These are phyloP conservation scores for Candida sp. DNA, from an alignment of 1,139 yeast genomes.

Conservation along the genomic window DNA sequence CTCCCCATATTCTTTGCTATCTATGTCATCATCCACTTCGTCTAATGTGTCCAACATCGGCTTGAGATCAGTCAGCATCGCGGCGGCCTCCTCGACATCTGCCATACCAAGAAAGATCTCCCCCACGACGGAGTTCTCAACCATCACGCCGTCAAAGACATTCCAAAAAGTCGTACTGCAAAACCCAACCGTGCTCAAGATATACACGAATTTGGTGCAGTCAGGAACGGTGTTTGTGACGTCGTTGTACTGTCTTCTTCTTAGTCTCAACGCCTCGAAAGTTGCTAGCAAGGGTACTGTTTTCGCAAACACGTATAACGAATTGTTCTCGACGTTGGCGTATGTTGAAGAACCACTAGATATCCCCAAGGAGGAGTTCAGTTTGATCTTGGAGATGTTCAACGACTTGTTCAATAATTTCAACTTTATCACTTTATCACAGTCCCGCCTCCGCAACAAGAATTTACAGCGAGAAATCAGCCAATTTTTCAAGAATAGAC, in stretches of 20 bases:
- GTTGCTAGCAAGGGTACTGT: constrained; percentile 1
- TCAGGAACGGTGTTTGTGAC: constrained; percentile 4
- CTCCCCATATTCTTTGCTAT: not conserved
- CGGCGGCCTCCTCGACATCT: not conserved
- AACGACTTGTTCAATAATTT: constrained; percentile 10
- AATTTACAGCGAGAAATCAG: constrained; percentile 9
- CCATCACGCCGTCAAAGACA: not conserved
- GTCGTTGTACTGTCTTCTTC: constrained; percentile 7
- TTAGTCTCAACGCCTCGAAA: constrained; percentile 10
- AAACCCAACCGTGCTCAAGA: not conserved
- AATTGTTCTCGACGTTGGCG: constrained; percentile 6
- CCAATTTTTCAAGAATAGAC: constrained; percentile 5
- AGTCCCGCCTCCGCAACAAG: constrained; percentile 5
- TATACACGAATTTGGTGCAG: not conserved
- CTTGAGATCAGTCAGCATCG: not conserved
- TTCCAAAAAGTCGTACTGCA: not conserved
- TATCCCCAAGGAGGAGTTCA: constrained; percentile 5
- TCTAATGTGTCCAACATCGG: not conserved
- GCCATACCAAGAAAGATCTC: not conserved
- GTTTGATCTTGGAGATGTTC: constrained; percentile 5
- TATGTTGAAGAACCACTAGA: constrained; percentile 4
- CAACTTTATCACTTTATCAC: constrained; percentile 10
- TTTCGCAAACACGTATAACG: constrained; percentile 3
- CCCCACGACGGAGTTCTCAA: not conserved
- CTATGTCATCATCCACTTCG: not conserved